A percentile compares a stretch with the other conserved stretches of the same genome.
phyloP scores from a whole-genome alignment of 192 early-diverging fungal genomes.

The Coemansia sp. region DNA sequence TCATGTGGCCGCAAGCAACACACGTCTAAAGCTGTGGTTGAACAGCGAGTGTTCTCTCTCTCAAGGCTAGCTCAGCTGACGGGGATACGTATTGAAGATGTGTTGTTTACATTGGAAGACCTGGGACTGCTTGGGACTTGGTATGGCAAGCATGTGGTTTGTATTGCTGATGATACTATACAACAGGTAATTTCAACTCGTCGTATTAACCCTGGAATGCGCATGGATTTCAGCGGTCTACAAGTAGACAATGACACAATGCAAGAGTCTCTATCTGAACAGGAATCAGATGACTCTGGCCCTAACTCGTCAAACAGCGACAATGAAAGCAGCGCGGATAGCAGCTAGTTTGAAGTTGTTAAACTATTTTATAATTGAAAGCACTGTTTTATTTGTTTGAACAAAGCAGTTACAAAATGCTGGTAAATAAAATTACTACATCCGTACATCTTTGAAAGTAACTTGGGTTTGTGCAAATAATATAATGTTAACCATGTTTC shows the following conservation, averaged over 20 bases:
- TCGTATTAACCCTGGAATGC: conserved; percentile 34
- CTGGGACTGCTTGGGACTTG: conserved; percentile 63
- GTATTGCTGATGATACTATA: conserved; percentile 44
- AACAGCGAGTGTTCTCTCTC: conserved; percentile 42
- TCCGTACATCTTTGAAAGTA: too few relatives aligned
- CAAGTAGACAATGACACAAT: conserved; percentile 9
- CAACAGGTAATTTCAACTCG: conserved; percentile 26
- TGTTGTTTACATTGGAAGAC: conserved; percentile 63
- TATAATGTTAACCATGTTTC: too few relatives aligned
- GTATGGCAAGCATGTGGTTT: conserved; percentile 50
- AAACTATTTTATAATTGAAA: neutral
- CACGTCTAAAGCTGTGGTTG: conserved; percentile 12
- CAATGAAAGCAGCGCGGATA: neutral
- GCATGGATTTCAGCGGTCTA: conserved; percentile 38
- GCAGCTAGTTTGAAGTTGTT: neutral
- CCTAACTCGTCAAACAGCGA: neutral
- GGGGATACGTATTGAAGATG: conserved; percentile 69
- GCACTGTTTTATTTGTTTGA: neutral
- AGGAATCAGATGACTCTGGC: neutral
- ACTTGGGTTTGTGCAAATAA: too few relatives aligned
- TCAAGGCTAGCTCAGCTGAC: conserved; percentile 59
- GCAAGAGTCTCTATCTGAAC: neutral
- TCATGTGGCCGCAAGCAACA: neutral
- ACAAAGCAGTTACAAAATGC: neutral
- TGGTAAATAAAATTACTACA: too few relatives aligned